phyloP scores from a whole-genome alignment of 176 grass and related monocot species.

The Areca catechu region DNA sequence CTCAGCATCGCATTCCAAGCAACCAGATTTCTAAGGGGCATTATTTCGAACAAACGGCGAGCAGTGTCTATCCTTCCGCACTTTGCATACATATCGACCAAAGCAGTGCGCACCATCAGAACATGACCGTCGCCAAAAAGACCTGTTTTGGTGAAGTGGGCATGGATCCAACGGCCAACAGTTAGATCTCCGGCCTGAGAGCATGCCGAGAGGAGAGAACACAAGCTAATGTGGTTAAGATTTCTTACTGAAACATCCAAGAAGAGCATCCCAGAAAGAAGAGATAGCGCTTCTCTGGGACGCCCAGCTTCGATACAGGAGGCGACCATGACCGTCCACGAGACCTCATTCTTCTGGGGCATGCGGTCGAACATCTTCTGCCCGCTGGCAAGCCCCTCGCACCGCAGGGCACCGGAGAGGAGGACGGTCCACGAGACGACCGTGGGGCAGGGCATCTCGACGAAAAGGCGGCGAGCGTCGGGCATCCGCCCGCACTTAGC shows the following conservation, averaged over 20 bases:
- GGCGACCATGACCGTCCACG: constrained; percentile 11
- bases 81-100: no score
- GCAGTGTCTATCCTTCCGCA: no score
- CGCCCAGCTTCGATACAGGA: constrained; percentile 12
- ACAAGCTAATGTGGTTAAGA: constrained; percentile 17
- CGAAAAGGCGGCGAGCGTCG: constrained; percentile 13
- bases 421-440: constrained; percentile 17
- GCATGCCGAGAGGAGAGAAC: constrained; percentile 18
- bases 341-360: constrained; percentile 19
- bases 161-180: constrained; percentile 21
- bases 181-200: constrained; percentile 19
- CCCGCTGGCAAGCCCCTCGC: constrained; percentile 13
- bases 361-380: constrained; percentile 10
- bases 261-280: constrained; percentile 15
- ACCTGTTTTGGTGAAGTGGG: constrained; percentile 15
- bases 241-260: constrained; percentile 1
- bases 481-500: constrained; percentile 28
- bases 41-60: constrained; percentile 2
- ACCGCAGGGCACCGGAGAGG: background rate
- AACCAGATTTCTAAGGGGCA: constrained; percentile 6
- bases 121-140: background rate
- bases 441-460: background rate
- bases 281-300: constrained; percentile 10
- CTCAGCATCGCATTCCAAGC: constrained; percentile 21
- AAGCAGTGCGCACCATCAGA: constrained; percentile 5